Conservation (phyloP, 2,329 filamentous ascomycete species). For the Claviceps humidiphila region DNA sequence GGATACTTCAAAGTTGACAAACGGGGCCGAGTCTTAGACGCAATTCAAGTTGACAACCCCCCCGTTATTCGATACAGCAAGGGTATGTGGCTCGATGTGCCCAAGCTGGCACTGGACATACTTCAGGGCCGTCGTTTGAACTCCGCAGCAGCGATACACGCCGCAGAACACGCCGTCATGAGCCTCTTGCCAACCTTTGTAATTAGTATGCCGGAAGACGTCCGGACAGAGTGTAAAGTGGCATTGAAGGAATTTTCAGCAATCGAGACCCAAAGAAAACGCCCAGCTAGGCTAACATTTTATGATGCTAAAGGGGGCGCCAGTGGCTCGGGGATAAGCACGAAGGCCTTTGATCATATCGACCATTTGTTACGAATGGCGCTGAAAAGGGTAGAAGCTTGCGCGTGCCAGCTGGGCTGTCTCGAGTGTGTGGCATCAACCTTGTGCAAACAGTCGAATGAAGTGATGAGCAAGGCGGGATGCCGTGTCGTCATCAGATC, state of each 20-base stretch:
- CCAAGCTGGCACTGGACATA: constrained; percentile 64
- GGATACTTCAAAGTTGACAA: constrained; percentile 97
- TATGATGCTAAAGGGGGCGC: constrained; percentile 90
- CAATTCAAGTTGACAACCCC: constrained; percentile 84
- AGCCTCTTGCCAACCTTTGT: constrained; percentile 84
- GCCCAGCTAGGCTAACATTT: constrained; percentile 79
- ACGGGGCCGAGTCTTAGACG: constrained; percentile 73
- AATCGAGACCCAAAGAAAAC: constrained; percentile 55
- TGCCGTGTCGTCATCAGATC: constrained; percentile 68
- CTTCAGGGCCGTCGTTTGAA: constrained; percentile 61
- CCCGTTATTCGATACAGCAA: constrained; percentile 75
- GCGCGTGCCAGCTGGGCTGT: constrained; percentile 68
- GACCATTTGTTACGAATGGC: constrained; percentile 67
- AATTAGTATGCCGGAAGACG: constrained; percentile 77
- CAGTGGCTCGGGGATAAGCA: constrained; percentile 71
- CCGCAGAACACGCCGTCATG: constrained; percentile 83
- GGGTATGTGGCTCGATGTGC: constrained; percentile 93
- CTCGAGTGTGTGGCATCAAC: constrained; percentile 82
- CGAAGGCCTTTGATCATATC: constrained; percentile 88
- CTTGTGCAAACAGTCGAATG: constrained; percentile 71
- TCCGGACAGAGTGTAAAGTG: constrained; percentile 88
- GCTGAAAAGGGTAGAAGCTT: constrained; percentile 60
- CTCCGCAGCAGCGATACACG: constrained; percentile 81
- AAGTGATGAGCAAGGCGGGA: constrained; percentile 88
- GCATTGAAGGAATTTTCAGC: constrained; percentile 76